Percentiles rank a stretch among this genome's conserved stretches.
Evolutionary conservation across 768 basidiomycete genomes (phyloP).

Genomic region (Lactarius pseudohatsudake): DNA sequence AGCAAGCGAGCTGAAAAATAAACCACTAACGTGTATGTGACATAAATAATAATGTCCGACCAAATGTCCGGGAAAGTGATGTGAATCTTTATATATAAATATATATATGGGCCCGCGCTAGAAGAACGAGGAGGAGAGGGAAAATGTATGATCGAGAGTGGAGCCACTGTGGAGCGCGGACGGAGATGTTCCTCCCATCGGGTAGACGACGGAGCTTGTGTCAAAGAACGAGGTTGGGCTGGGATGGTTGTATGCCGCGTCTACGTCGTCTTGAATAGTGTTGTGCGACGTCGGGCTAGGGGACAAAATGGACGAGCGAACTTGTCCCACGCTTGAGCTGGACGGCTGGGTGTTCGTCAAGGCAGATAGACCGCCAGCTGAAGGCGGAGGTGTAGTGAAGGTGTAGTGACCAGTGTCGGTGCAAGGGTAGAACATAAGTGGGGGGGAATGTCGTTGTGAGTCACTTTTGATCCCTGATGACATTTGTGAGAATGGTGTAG

Average conservation of each 20-base stretch:
- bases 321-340: constrained; percentile 5
- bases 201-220: constrained; percentile 22
- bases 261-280: constrained; percentile 22
- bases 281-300: constrained; percentile 23
- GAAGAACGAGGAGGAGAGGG: constrained; percentile 27
- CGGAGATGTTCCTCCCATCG: constrained; percentile 24
- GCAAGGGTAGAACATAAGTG: constrained; percentile 24
- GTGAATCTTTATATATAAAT: constrained; percentile 6
- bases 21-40: constrained; percentile 7
- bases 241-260: constrained; percentile 16
- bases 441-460: constrained; percentile 16
- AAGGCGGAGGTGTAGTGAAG: constrained; percentile 23
- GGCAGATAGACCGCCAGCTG: constrained; percentile 1
- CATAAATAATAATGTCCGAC: constrained; percentile 22
- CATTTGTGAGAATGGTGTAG: constrained; percentile 22
- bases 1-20: not conserved
- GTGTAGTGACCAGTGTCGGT: constrained; percentile 27
- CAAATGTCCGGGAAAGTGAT: constrained; percentile 3
- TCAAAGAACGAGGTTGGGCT: constrained; percentile 25
- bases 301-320: constrained; percentile 22
- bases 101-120: constrained; percentile 10
- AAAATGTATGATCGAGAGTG: constrained; percentile 25
- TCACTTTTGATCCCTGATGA: constrained; percentile 19
- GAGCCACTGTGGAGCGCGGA: constrained; percentile 21
- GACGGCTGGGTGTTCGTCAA: constrained; percentile 15